These are phyloP conservation scores for Populus deltoides DNA, from an alignment of 345 rosid species.

Conservation along the genomic window DNA sequence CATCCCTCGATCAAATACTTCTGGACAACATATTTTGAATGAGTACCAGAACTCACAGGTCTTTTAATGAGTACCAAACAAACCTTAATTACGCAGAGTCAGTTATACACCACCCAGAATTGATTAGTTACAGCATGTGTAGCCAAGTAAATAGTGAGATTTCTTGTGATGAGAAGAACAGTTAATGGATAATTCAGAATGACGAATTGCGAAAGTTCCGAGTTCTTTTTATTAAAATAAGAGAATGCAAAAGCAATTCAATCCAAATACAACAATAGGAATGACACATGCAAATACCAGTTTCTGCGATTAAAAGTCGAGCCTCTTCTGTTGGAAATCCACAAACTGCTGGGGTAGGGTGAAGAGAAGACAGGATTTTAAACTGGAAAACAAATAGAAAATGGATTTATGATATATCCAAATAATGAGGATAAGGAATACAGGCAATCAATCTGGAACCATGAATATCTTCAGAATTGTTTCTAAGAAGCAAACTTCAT, in stretches of 20 bases:
- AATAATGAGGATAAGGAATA: neutral
- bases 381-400: conserved; percentile 44
- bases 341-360: conserved; percentile 89
- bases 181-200: neutral
- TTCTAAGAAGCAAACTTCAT: neutral
- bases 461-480: neutral
- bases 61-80: neutral
- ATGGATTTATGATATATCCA: neutral
- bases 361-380: conserved; percentile 67
- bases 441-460: neutral
- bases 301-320: conserved; percentile 64
- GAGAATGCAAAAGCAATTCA: neutral
- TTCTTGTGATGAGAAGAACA: neutral
- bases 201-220: no score
- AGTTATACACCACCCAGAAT: neutral
- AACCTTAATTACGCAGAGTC: neutral
- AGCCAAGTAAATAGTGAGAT: neutral
- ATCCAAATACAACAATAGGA: neutral
- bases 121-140: neutral
- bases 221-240: neutral
- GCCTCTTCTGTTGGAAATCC: conserved; percentile 85
- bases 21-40: conserved; percentile 30
- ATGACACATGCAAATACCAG: conserved; percentile 41
- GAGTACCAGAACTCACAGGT: neutral
- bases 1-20: conserved; percentile 91